Evolutionary conservation across 352 stramenopile genomes (phyloP).

Genomic region (Pythium aristosporum): DNA sequence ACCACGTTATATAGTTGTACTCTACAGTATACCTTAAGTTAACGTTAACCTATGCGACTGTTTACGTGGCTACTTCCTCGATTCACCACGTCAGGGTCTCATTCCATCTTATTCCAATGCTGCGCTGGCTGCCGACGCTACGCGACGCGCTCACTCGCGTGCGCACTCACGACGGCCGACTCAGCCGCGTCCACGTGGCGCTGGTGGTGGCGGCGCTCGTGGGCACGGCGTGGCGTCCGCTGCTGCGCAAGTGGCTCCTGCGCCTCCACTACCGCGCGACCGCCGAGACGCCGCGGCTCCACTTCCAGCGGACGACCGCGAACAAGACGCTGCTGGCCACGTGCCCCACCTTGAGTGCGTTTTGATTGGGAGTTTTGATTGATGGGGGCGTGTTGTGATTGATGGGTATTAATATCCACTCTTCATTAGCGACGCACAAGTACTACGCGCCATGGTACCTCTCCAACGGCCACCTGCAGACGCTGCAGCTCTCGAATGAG

Average conservation of each 20-base stretch:
- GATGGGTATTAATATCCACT: background rate
- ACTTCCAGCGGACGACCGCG: slow-evolving; percentile 34
- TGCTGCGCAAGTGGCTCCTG: slow-evolving; percentile 16
- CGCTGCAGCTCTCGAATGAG: slow-evolving; percentile 45
- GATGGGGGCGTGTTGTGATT: background rate
- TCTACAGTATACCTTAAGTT: background rate
- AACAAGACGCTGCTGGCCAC: slow-evolving; percentile 40
- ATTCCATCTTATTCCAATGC: background rate
- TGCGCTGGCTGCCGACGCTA: background rate
- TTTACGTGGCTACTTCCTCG: slow-evolving; percentile 13
- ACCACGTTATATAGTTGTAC: slow-evolving; percentile 3
- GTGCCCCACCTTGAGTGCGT: slow-evolving; percentile 52
- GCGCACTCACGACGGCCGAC: background rate
- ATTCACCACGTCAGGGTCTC: background rate
- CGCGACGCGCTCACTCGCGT: background rate
- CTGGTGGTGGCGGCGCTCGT: slow-evolving; percentile 16
- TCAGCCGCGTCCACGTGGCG: slow-evolving; percentile 3
- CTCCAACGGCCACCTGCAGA: slow-evolving; percentile 69
- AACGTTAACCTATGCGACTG: slow-evolving; percentile 9
- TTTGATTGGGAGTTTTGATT: background rate
- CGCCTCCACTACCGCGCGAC: slow-evolving; percentile 38
- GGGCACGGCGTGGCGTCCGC: slow-evolving; percentile 14
- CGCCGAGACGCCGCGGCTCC: slow-evolving; percentile 41
- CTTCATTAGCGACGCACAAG: slow-evolving; percentile 15
- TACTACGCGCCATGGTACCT: slow-evolving; percentile 69